phyloP scores from a whole-genome alignment of 345 rosid genomes.

The Eucalyptus tenuipes region DNA sequence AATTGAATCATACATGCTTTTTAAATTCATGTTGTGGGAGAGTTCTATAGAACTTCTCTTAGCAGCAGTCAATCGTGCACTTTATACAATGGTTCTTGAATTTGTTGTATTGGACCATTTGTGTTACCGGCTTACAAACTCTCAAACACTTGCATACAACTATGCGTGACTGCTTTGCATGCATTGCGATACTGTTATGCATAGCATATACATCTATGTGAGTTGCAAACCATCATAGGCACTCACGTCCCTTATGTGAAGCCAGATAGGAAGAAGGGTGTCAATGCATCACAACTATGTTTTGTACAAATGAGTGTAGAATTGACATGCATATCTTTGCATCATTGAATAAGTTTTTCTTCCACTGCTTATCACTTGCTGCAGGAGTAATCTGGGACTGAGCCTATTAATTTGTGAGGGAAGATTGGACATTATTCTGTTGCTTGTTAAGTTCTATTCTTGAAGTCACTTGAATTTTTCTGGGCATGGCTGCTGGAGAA shows the following conservation, averaged over 20 bases:
- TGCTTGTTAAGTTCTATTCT: neutral
- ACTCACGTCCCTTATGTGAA: neutral
- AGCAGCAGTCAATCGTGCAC: neutral
- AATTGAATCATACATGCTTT: neutral
- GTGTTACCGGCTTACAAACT: neutral
- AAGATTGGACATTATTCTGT: slow-evolving; percentile 3
- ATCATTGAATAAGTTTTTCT: neutral
- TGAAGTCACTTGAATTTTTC: neutral
- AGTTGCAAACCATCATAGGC: neutral
- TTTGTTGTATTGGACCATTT: neutral
- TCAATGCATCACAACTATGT: neutral
- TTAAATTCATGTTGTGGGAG: neutral
- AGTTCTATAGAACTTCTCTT: neutral
- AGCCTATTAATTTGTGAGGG: slow-evolving; percentile 2
- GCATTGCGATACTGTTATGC: neutral
- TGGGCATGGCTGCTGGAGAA: slow-evolving; percentile 33
- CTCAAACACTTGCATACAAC: neutral
- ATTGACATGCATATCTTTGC: neutral
- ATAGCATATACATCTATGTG: neutral
- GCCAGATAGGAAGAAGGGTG: neutral
- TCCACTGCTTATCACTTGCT: neutral
- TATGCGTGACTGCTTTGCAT: neutral
- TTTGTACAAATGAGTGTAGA: neutral
- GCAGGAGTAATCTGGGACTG: slow-evolving; percentile 11
- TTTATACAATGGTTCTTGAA: neutral